A percentile compares a stretch with the other conserved stretches of the same genome.
Evolutionary conservation across 768 basidiomycete genomes (phyloP).

Genomic region (Thelephora ganbajun): DNA sequence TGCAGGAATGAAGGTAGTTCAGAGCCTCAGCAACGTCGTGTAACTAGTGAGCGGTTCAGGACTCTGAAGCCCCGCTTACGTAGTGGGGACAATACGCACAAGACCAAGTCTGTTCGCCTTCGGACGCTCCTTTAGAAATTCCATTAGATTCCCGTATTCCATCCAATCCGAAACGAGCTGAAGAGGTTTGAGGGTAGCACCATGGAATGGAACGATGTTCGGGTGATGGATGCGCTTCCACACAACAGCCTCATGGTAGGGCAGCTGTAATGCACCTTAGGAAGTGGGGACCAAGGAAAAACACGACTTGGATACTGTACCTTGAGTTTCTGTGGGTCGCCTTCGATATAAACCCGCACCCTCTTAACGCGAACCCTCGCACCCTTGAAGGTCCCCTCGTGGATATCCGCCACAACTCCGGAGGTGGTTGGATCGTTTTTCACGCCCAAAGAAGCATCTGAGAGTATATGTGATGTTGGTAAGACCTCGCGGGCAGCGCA

Average conservation of each 20-base stretch:
- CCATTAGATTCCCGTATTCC: constrained; percentile 1
- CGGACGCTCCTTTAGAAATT: constrained; percentile 1
- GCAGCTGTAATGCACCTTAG: not conserved
- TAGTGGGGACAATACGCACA: not conserved
- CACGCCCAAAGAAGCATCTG: too few species aligned
- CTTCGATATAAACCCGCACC: too few species aligned
- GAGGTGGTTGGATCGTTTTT: too few species aligned
- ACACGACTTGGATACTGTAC: too few species aligned
- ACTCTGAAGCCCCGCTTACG: not conserved
- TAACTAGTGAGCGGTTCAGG: not conserved
- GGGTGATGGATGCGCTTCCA: constrained; percentile 1
- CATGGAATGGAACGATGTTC: constrained; percentile 1
- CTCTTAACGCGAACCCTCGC: too few species aligned
- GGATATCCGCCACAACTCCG: too few species aligned
- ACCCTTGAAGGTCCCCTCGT: too few species aligned
- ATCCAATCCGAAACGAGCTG: constrained; percentile 5
- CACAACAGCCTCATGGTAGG: not conserved
- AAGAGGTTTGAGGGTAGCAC: not conserved
- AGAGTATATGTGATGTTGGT: too few species aligned
- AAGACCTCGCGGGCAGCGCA: too few species aligned
- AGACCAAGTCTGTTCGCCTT: constrained; percentile 1
- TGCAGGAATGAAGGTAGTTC: not conserved
- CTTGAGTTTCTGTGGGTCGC: too few species aligned
- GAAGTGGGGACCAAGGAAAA: too few species aligned
- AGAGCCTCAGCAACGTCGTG: not conserved